A percentile compares a stretch with the other conserved stretches of the same genome.
Evolutionary conservation across 108 stramenopile species (phyloP).

Genomic region (Conticribra weissflogii): DNA sequence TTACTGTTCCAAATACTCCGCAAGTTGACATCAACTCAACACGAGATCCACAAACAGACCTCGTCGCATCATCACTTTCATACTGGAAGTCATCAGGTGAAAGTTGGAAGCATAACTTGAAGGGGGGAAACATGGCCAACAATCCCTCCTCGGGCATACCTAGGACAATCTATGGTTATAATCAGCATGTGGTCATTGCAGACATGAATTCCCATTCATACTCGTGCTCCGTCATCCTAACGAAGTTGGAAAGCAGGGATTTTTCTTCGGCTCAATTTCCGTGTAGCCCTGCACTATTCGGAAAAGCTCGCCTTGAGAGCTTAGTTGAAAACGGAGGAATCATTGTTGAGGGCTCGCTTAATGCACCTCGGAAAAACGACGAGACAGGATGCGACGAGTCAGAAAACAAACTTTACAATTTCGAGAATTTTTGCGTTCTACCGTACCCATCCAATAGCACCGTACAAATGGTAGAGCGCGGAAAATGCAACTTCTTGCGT

Average conservation of each 20-base stretch:
- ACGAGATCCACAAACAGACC: background rate
- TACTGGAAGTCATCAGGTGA: conserved; percentile 15
- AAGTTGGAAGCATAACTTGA: conserved; percentile 4
- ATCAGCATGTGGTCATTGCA: conserved; percentile 47
- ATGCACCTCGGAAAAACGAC: conserved; percentile 36
- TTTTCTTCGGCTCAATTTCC: conserved; percentile 46
- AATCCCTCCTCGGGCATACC: background rate
- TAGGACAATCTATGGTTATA: background rate
- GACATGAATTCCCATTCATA: conserved; percentile 60
- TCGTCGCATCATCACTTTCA: background rate
- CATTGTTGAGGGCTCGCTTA: conserved; percentile 39
- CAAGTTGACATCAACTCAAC: background rate
- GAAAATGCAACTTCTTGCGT: conserved; percentile 66
- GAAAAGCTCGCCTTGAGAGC: conserved; percentile 51
- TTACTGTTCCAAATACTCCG: conserved; percentile 16
- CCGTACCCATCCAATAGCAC: conserved; percentile 5
- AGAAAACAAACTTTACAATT: conserved; percentile 1
- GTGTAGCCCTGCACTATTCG: conserved; percentile 81
- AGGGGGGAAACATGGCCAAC: conserved; percentile 2
- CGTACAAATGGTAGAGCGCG: conserved; percentile 65
- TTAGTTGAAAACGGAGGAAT: conserved; percentile 38
- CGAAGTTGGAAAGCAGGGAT: conserved; percentile 13
- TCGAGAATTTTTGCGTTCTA: conserved; percentile 18
- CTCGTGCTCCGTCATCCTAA: conserved; percentile 56
- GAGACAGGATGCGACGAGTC: conserved; percentile 53